Evolutionary conservation across 1,284 basidiomycete genomes (phyloP), one percentile per base, ranked within the genome.

Genomic region (Sparassis latifolia): DNA sequence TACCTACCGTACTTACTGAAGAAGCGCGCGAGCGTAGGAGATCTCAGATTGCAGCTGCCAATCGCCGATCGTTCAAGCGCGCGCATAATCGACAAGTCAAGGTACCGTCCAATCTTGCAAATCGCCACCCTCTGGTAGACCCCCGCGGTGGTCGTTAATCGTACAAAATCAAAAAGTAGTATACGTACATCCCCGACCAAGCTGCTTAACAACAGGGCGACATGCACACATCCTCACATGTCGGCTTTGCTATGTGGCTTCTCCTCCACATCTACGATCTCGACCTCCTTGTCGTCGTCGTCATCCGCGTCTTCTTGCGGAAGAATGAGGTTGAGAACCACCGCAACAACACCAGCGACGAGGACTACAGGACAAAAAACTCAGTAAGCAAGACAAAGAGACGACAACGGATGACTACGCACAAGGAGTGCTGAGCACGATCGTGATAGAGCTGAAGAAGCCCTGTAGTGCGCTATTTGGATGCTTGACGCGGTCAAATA

Each of bases 371-470:
- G 9, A 29, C 45, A 37, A 37, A 20, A 12, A 37, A 37, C 7
- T 37, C 35, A 37, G 42, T 44, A 47, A 55, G 55, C 37, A 38
- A 31, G 9, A 29, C 45, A 37, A 37, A 20, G 35, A 37, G 12
- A 12, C 12, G 7, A 37, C 41, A 44, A 47, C 55, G 55, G 35
- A 10, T 28, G 7, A 31, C 30, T 33, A 41, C 85, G 70, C 65
- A 88, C 86, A 89, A 42, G 86, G 86, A 2, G 86, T 89, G 54
- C 79, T 84, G 44, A 92, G 66, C 10, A 92, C 68, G 58, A 92
- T 92, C 30, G 83, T 83, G 56, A 93, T 89, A 3, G 84, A 85
- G 62, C 85, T 74, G 52, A 93, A 80, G 50, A 92, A 73, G 1
- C 91, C 89, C 52, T 76, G 66, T 5, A 92, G 67, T 0, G 82